Evolutionary conservation across 768 basidiomycete genomes (phyloP).

Genomic region (Mycena belliarum): DNA sequence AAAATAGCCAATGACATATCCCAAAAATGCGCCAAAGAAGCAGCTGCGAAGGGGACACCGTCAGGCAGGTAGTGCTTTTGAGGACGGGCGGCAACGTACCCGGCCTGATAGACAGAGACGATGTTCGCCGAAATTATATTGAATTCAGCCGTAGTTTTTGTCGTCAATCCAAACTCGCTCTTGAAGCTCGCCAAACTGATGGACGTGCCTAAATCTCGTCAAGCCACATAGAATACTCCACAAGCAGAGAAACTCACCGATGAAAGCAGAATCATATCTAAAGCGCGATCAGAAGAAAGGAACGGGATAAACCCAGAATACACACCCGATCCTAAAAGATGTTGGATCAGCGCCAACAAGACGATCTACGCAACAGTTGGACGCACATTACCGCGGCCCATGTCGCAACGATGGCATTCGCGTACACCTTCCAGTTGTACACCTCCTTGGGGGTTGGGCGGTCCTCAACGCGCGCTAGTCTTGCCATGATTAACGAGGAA

Average conservation of each 20-base stretch:
- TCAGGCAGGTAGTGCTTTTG: no score
- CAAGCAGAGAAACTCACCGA: slow-evolving; percentile 24
- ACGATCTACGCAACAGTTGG: not conserved
- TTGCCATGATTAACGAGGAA: slow-evolving; percentile 8
- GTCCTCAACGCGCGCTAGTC: slow-evolving; percentile 27
- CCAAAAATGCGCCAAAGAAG: slow-evolving; percentile 42
- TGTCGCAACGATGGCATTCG: slow-evolving; percentile 33
- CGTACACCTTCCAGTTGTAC: slow-evolving; percentile 44
- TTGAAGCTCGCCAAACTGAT: slow-evolving; percentile 45
- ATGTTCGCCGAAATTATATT: slow-evolving; percentile 43
- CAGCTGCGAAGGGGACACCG: slow-evolving; percentile 21
- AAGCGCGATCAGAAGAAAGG: not conserved
- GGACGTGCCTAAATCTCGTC: slow-evolving; percentile 32
- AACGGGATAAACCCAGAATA: not conserved
- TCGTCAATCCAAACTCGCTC: slow-evolving; percentile 40
- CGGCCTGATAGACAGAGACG: slow-evolving; percentile 48
- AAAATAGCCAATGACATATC: slow-evolving; percentile 39
- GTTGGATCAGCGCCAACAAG: not conserved
- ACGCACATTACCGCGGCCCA: slow-evolving; percentile 37
- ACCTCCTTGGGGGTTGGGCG: slow-evolving; percentile 33
- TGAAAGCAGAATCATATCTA: slow-evolving; percentile 46
- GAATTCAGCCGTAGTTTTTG: slow-evolving; percentile 30
- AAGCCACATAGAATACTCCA: not conserved
- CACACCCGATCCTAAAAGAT: slow-evolving; percentile 34
- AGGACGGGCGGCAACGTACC: slow-evolving; percentile 27